Base-by-base conservation (phyloP, 129 eudicot species). In the Lactuca sativa region DNA sequence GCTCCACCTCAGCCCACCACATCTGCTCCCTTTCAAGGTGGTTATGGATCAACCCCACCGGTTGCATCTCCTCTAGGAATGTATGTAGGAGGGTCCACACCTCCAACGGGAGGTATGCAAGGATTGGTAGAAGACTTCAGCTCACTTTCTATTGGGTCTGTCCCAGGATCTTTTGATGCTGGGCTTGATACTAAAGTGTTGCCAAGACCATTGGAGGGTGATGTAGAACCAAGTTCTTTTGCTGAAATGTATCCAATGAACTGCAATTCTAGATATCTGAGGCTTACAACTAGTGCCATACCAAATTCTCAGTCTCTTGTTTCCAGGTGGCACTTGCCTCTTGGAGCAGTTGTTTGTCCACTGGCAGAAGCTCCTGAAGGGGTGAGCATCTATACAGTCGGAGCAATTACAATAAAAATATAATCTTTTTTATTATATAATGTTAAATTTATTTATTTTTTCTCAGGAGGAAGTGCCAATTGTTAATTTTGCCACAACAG, bases 301-400 rank as follows among this genome's bases (percentile, higher is more conserved):
- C 97, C 97, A 41, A 88, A 78, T 80, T 91, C 97, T 52, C 97
- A 91, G 70, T 91, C 97, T 4, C 75, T 91, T 67, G 92, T 83
- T 55, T 88, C 97, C 41, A 80, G 95, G 83, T 91, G 97, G 97
- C 97, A 91, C 64, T 76, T 91, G 71, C 95, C 95, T 66, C 86
- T 91, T 80, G 97, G 97, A 74, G 95, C 97, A 7, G 96, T 88
- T 81, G 97, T 91, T 63, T 91, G 97, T 74, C 97, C 97, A 54
- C 97, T 91, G 53, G 97, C 97, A 51, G 95, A 83, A 85, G 77
- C 95, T 82, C 93, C 91, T 66, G 85, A 68, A 67, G 97, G 97
- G 92, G 97, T 91, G 59, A 81, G 95, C 59, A 72, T 63, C 8
- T 13, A 52, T 62, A 18, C 43, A 73, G 7, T 68, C 37, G 5